Evolutionary conservation across 2,329 filamentous ascomycete species (phyloP), one percentile per base, ranked within the genome.

Genomic region (Capronia coronata): DNA sequence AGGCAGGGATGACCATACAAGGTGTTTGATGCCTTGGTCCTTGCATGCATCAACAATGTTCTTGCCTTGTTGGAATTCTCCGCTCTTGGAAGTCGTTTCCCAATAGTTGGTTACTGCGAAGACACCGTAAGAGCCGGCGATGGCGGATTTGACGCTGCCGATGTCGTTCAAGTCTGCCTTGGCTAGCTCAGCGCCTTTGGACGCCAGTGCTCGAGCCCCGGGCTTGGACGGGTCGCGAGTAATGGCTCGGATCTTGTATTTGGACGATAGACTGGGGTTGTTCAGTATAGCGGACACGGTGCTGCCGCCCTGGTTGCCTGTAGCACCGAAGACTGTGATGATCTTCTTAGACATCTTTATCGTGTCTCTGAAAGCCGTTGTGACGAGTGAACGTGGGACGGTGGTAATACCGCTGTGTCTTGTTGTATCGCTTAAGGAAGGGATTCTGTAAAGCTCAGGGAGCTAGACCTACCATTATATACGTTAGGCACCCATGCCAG

Each of bases 251-350:
- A 79, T 66, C 40, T 65, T 70, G 64, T 70, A 79, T 46, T 71
- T 58, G 35, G 68, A 58, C 1, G 71, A 73, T 14, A 78, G 67
- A 2, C 61, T 59, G 1, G 69, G 57, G 55, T 77, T 69, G 29
- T 65, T 65, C 8, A 77, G 66, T 9, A 79, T 64, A 21, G 65
- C 61, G 41, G 69, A 61, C 47, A 77, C 64, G 7, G 77, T 65
- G 7, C 72, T 73, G 9, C 72, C 65, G 14, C 76, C 75, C 60
- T 78, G 76, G 29, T 73, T 68, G 51, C 75, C 75, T 0, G 75
- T 78, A 18, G 74, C 75, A 7, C 75, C 75, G 43, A 77, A 75
- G 19, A 78, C 66, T 21, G 66, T 68, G 27, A 75, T 62, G 25
- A 68, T 55, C 32, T 70, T 67, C 21, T 54, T 43, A 13, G 51